phyloP scores from a whole-genome alignment of 1,284 basidiomycete genomes.

The Irpex lacteus region DNA sequence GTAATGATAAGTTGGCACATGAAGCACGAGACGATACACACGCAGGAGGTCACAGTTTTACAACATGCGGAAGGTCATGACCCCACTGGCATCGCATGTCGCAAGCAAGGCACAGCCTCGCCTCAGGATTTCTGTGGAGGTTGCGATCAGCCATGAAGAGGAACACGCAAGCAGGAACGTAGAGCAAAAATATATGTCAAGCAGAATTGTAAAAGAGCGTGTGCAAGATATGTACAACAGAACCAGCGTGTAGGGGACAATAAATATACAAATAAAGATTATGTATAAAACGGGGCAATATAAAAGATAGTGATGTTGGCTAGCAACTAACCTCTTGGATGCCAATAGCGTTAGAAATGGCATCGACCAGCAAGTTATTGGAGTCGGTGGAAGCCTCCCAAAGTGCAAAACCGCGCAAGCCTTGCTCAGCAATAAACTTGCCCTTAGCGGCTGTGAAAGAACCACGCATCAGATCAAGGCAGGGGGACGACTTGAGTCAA shows the following conservation, averaged over 20 bases:
- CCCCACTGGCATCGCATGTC: background rate
- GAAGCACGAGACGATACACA: background rate
- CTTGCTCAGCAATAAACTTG: slow-evolving; percentile 46
- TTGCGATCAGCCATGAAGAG: slow-evolving; percentile 12
- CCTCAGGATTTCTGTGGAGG: slow-evolving; percentile 5
- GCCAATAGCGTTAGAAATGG: slow-evolving; percentile 38
- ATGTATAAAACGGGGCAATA: background rate
- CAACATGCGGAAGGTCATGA: background rate
- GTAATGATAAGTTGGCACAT: background rate
- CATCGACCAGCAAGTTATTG: slow-evolving; percentile 50
- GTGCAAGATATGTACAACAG: slow-evolving; percentile 5
- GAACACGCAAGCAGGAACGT: slow-evolving; percentile 7
- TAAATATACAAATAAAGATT: background rate
- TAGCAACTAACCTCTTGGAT: slow-evolving; percentile 21
- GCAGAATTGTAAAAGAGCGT: background rate
- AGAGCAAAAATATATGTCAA: background rate
- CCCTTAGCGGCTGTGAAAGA: slow-evolving; percentile 48
- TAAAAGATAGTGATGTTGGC: background rate
- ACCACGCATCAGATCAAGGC: slow-evolving; percentile 31
- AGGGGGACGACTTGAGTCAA: slow-evolving; percentile 20
- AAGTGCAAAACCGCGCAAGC: slow-evolving; percentile 58
- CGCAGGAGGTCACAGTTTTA: background rate
- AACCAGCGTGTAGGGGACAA: slow-evolving; percentile 5
- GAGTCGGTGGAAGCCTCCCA: slow-evolving; percentile 64
- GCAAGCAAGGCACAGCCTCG: background rate